Conservation (phyloP, 345 rosid genomes). For the Syzygium aromaticum region DNA sequence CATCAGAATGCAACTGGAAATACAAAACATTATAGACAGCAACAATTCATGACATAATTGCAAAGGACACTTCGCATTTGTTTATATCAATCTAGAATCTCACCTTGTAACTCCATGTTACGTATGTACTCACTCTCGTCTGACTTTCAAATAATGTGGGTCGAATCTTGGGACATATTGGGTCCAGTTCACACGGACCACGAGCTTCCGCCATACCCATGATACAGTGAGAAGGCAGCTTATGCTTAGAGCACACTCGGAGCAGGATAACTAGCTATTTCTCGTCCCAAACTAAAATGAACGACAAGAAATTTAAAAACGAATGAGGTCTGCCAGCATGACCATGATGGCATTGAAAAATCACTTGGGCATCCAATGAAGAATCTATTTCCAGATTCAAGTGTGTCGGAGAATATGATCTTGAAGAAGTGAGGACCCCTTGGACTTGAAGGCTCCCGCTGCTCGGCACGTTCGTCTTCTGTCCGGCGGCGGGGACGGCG, state of each 20-base stretch:
- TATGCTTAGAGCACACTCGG: neutral
- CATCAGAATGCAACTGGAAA: neutral
- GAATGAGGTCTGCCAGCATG: neutral
- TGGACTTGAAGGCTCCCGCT: neutral
- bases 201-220: neutral
- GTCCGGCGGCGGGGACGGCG: neutral
- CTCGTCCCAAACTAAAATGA: neutral
- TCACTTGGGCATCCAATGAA: neutral
- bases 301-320: too few relatives aligned
- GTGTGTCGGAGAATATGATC: neutral
- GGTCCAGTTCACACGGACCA: neutral
- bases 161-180: neutral
- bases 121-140: neutral
- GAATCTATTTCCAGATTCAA: neutral
- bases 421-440: neutral
- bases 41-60: too few relatives aligned
- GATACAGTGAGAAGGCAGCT: neutral
- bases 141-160: neutral
- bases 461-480: neutral
- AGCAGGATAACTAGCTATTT: neutral
- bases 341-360: neutral
- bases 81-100: too few relatives aligned
- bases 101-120: neutral
- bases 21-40: neutral
- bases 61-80: too few relatives aligned